Base-by-base conservation (phyloP, 768 basidiomycete genomes). In the Auricularia sp. region DNA sequence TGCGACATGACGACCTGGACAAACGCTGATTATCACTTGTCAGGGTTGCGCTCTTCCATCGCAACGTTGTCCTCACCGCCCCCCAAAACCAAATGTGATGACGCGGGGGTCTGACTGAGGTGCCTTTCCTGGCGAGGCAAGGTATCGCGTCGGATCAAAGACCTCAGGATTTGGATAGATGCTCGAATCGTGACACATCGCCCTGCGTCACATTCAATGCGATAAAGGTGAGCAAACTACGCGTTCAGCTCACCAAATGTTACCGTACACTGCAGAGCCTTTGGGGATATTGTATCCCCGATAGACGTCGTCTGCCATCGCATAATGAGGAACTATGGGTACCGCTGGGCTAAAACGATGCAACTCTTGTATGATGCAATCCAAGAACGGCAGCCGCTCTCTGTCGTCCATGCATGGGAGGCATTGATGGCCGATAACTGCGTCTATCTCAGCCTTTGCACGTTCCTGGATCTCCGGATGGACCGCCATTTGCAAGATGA, bases 401-500 rank as follows among this genome's bases (percentile, higher is more conserved):
- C 47, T 70, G 58, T 76, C 71, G 42, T 69, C 71, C 2, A 74
- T 61, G 1, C 71, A 70, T 34, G 76, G 75, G 36, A 79, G 73
- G 3, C 71, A 64, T 7, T 69, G 68, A 21, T 64, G 62, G 2
- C 71, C 70, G 8, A 78, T 67, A 36, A 73, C 67, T 3, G 65
- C 61, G n/a, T 74, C 67, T 34, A 77, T 72, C 70, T 81, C 80
- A 36, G 70, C 71, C 21, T 78, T 75, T 14, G 75, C 76, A 36
- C 68, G 67, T 7, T 66, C 62, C 65, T 80, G 79, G 43, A 74
- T 70, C 33, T 75, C 71, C 1, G 77, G 77, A 63, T 79, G 66
- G 18, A 71, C 70, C 0, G 76, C 75, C 43, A 80, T 76, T 42
- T 74, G 75, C 23, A 76, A 62, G 29, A 77, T 43, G 60, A 77